Conservation (phyloP, 2,329 filamentous ascomycete genomes). For the Colletotrichum sp. region DNA sequence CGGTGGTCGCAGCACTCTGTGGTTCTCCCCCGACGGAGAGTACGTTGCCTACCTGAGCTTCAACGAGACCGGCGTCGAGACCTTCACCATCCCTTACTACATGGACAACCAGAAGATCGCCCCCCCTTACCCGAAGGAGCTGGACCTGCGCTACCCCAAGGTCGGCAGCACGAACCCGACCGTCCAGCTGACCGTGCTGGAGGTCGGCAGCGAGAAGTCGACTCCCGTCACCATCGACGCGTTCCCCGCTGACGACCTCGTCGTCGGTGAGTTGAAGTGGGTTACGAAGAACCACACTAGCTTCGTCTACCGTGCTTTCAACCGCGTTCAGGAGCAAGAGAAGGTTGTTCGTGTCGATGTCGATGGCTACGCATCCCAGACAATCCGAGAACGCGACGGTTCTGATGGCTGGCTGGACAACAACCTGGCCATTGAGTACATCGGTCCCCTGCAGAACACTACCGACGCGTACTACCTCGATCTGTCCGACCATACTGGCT, state of each 20-base stretch:
- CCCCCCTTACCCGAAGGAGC: slow-evolving; percentile 64
- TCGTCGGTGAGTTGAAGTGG: slow-evolving; percentile 74
- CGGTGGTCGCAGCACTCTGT: slow-evolving; percentile 79
- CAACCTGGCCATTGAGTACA: slow-evolving; percentile 58
- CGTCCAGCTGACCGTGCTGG: slow-evolving; percentile 63
- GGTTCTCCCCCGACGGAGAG: slow-evolving; percentile 93
- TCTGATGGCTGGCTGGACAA: slow-evolving; percentile 68
- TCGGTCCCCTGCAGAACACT: slow-evolving; percentile 48
- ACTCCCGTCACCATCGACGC: slow-evolving; percentile 57
- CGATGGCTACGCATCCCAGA: slow-evolving; percentile 45
- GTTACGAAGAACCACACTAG: slow-evolving; percentile 65
- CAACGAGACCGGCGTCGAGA: slow-evolving; percentile 76
- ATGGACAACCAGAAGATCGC: slow-evolving; percentile 63
- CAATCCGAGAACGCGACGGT: slow-evolving; percentile 63
- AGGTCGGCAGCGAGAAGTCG: slow-evolving; percentile 51
- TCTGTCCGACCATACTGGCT: slow-evolving; percentile 68
- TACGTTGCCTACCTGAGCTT: slow-evolving; percentile 92
- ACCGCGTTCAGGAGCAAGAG: slow-evolving; percentile 70
- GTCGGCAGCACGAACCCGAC: slow-evolving; percentile 72
- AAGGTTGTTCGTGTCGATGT: slow-evolving; percentile 66
- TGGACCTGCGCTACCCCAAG: slow-evolving; percentile 72
- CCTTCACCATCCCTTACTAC: slow-evolving; percentile 71
- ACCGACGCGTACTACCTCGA: slow-evolving; percentile 64
- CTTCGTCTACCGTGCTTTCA: slow-evolving; percentile 69
- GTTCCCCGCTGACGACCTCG: slow-evolving; percentile 64